These are phyloP conservation scores for Yamadazyma nakazawae DNA, from an alignment of 805 yeast genomes.

Conservation along the genomic window DNA sequence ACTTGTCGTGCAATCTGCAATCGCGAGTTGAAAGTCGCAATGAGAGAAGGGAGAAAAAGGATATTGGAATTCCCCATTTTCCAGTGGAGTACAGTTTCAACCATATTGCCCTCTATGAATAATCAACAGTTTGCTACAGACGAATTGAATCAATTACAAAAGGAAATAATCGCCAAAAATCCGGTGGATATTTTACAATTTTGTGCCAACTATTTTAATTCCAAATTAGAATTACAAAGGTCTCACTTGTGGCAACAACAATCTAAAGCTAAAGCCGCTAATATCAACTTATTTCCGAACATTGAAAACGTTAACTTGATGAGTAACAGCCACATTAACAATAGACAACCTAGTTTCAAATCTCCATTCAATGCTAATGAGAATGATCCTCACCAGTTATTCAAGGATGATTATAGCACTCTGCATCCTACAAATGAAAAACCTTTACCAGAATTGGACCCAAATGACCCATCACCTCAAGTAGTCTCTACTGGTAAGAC, in stretches of 20 bases:
- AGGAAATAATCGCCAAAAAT: constrained; percentile 46
- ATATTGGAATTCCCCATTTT: constrained; percentile 3
- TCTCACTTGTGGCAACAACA: constrained; percentile 49
- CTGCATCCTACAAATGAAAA: constrained; percentile 8
- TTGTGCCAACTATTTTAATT: constrained; percentile 69
- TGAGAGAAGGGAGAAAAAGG: neutral
- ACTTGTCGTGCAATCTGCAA: neutral
- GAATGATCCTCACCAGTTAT: constrained; percentile 58
- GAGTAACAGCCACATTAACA: constrained; percentile 24
- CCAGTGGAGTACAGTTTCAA: constrained; percentile 1
- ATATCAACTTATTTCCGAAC: constrained; percentile 45
- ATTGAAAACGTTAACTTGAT: constrained; percentile 32
- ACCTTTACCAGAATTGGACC: constrained; percentile 24
- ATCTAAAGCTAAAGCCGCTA: constrained; percentile 47
- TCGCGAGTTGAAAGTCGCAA: constrained; percentile 3
- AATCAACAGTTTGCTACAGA: constrained; percentile 23
- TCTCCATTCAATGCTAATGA: constrained; percentile 51
- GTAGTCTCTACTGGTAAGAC: constrained; percentile 12
- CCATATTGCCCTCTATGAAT: neutral
- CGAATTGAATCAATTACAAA: constrained; percentile 63
- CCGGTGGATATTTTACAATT: constrained; percentile 73
- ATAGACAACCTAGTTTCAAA: constrained; percentile 49
- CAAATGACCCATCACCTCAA: constrained; percentile 20
- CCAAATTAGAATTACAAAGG: constrained; percentile 59
- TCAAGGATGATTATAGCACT: constrained; percentile 26